phyloP scores from a whole-genome alignment of 2,329 filamentous ascomycete species.

The Claviceps digitariae region DNA sequence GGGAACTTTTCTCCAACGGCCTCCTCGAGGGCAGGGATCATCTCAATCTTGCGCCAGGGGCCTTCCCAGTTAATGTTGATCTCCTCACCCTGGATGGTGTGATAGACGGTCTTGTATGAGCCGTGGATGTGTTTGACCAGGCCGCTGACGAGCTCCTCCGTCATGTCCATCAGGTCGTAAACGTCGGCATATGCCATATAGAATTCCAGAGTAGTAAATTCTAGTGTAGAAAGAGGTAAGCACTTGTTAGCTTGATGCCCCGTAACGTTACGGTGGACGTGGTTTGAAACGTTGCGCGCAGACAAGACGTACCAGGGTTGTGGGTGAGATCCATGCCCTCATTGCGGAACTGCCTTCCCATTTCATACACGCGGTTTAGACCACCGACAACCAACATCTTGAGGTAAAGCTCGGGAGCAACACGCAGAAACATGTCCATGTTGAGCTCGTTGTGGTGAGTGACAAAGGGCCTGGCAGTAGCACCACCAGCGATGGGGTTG shows the following conservation, averaged over 20 bases:
- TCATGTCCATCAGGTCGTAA: constrained; percentile 68
- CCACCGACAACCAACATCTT: constrained; percentile 95
- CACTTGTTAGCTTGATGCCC: neutral
- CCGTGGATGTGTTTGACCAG: constrained; percentile 84
- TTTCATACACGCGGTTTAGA: constrained; percentile 86
- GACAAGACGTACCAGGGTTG: constrained; percentile 45
- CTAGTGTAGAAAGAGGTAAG: constrained; percentile 28
- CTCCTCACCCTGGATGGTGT: constrained; percentile 71
- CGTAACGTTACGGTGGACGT: neutral
- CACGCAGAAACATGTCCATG: constrained; percentile 88
- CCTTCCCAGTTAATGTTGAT: constrained; percentile 93
- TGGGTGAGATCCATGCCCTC: constrained; percentile 65
- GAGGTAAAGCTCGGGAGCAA: constrained; percentile 90
- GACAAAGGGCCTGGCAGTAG: constrained; percentile 83
- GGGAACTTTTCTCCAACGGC: constrained; percentile 90
- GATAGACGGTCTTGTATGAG: constrained; percentile 71
- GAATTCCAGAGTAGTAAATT: constrained; percentile 97
- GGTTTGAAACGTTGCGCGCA: neutral
- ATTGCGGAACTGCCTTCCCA: constrained; percentile 92
- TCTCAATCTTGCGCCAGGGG: constrained; percentile 87
- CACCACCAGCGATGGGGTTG: constrained; percentile 88
- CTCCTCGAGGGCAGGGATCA: constrained; percentile 78
- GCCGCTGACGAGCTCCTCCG: constrained; percentile 82
- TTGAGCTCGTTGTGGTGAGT: constrained; percentile 94
- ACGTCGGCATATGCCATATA: constrained; percentile 91